phyloP scores from a whole-genome alignment of 2,329 filamentous ascomycete genomes.

The Aspergillus sp. region DNA sequence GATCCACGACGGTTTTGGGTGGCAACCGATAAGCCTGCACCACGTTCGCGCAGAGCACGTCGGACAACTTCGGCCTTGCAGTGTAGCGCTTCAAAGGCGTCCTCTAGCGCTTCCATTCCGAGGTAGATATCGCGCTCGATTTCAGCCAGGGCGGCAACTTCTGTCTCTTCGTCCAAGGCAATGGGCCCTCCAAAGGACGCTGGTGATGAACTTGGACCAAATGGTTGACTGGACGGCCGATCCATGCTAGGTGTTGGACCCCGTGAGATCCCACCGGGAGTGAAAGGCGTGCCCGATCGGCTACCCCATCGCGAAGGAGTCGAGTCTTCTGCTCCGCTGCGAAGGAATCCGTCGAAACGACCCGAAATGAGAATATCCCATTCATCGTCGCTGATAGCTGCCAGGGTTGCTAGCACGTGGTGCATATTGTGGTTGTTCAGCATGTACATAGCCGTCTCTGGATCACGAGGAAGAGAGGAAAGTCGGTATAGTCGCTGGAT shows the following conservation, averaged over 20 bases:
- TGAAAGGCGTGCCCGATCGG: slow-evolving; percentile 29
- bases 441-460: slow-evolving; percentile 80
- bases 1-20: slow-evolving; percentile 41
- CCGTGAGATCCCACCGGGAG: slow-evolving; percentile 26
- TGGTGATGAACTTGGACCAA: slow-evolving; percentile 46
- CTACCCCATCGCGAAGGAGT: slow-evolving; percentile 25
- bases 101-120: slow-evolving; percentile 90
- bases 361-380: slow-evolving; percentile 95
- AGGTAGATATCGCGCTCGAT: slow-evolving; percentile 89
- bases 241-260: slow-evolving; percentile 33
- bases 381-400: slow-evolving; percentile 84
- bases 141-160: slow-evolving; percentile 84
- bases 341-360: slow-evolving; percentile 91
- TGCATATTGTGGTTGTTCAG: slow-evolving; percentile 78
- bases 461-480: slow-evolving; percentile 67
- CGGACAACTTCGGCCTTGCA: slow-evolving; percentile 76
- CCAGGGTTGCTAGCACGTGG: slow-evolving; percentile 78
- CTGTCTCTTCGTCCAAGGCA: slow-evolving; percentile 87
- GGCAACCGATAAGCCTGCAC: slow-evolving; percentile 63
- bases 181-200: slow-evolving; percentile 67
- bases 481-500: slow-evolving; percentile 83
- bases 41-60: slow-evolving; percentile 72
- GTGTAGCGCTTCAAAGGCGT: slow-evolving; percentile 90
- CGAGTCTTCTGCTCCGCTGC: slow-evolving; percentile 74
- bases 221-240: slow-evolving; percentile 37